phyloP scores from a whole-genome alignment of 345 rosid genomes.

The Streptanthus diversifolius region DNA sequence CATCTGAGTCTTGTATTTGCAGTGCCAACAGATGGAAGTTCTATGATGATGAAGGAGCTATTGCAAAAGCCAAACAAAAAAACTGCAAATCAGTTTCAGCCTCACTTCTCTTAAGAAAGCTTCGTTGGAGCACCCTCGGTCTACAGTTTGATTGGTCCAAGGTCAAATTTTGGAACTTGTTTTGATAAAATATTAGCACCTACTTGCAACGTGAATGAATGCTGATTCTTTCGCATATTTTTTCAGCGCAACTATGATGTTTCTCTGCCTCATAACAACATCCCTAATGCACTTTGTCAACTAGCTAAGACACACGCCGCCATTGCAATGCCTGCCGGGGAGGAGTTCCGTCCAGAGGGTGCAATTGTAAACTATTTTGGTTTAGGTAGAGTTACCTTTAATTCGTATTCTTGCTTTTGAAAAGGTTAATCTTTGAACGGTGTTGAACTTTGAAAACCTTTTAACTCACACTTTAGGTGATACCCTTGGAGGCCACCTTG shows the following conservation, averaged over 20 bases:
- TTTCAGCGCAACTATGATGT: conserved; percentile 70
- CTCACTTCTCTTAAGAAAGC: conserved; percentile 57
- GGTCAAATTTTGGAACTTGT: conserved; percentile 33
- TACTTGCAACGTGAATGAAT: neutral
- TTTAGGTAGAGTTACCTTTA: conserved; percentile 42
- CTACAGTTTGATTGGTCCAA: conserved; percentile 95
- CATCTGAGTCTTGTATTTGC: conserved; percentile 25
- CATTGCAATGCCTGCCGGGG: conserved; percentile 71
- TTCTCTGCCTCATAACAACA: conserved; percentile 78
- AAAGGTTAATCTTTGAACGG: neutral
- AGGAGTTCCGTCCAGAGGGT: conserved; percentile 83
- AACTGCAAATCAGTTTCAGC: conserved; percentile 47
- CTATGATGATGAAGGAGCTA: conserved; percentile 37
- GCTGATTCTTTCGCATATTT: conserved; percentile 2
- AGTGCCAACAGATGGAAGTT: conserved; percentile 57
- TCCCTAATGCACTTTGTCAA: conserved; percentile 71
- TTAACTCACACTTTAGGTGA: conserved; percentile 47
- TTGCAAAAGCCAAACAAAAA: conserved; percentile 32
- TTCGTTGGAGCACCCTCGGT: conserved; percentile 94
- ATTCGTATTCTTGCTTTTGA: neutral
- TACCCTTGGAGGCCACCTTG: conserved; percentile 93
- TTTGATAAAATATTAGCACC: conserved; percentile 1
- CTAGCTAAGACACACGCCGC: conserved; percentile 70
- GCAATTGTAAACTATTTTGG: conserved; percentile 91
- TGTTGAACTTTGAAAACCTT: neutral